phyloP scores from a whole-genome alignment of 345 rosid species.

The Jatropha curcas region DNA sequence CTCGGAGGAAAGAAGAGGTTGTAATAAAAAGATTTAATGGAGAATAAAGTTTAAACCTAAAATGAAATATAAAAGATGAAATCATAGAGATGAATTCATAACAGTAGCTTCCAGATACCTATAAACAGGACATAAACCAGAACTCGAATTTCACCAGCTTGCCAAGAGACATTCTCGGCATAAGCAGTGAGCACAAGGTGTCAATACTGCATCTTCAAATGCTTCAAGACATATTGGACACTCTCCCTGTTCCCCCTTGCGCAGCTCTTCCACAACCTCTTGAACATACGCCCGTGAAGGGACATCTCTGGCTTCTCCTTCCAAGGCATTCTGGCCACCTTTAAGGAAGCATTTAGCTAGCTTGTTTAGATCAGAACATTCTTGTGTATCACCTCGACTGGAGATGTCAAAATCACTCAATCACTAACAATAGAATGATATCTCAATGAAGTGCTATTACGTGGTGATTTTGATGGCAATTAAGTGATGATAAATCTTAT shows the following conservation, averaged over 20 bases:
- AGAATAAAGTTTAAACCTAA: conserved; percentile 8
- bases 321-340: conserved; percentile 43
- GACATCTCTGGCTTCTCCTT: conserved; percentile 50
- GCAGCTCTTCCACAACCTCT: conserved; percentile 91
- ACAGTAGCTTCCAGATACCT: conserved; percentile 54
- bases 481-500: background rate
- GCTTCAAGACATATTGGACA: conserved; percentile 99
- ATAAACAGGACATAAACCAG: conserved; percentile 98
- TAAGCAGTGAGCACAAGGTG: conserved; percentile 91
- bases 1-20: background rate
- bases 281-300: conserved; percentile 86
- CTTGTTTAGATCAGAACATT: conserved; percentile 81
- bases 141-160: conserved; percentile 76
- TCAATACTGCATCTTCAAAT: conserved; percentile 93
- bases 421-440: conserved; percentile 10
- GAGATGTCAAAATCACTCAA: conserved; percentile 29
- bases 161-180: conserved; percentile 98
- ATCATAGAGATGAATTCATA: background rate
- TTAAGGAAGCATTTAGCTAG: conserved; percentile 80
- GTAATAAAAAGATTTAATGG: background rate
- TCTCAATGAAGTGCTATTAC: no score
- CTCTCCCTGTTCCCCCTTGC: conserved; percentile 82
- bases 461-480: background rate
- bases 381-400: conserved; percentile 97
- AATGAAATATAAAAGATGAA: conserved; percentile 7